A percentile compares a stretch with the other conserved stretches of the same genome.
Conservation (phyloP, 306 rosid species). For the Hippophae rhamnoides region DNA sequence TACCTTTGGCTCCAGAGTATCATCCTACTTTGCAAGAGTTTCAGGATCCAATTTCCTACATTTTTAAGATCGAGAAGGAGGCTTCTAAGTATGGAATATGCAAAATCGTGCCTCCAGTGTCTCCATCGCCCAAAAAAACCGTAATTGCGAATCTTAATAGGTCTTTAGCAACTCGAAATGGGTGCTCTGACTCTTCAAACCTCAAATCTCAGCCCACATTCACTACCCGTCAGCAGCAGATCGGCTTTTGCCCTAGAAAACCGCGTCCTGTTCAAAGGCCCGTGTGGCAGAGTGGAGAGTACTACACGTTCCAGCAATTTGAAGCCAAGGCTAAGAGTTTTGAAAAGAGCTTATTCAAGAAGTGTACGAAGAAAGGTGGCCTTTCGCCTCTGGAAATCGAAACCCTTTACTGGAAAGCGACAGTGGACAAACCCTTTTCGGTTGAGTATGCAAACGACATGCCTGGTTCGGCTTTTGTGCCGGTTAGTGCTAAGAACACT, state of each 20-base stretch:
- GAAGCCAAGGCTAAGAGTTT: conserved; percentile 75
- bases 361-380: conserved; percentile 33
- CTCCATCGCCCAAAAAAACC: conserved; percentile 63
- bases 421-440: conserved; percentile 78
- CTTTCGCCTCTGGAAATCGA: conserved; percentile 62
- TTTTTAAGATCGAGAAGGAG: conserved; percentile 96
- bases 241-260: conserved; percentile 92
- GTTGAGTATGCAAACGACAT: conserved; percentile 95
- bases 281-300: conserved; percentile 95
- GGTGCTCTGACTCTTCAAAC: conserved; percentile 15
- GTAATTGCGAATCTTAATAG: conserved; percentile 67
- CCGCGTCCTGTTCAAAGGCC: conserved; percentile 72
- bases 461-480: conserved; percentile 93
- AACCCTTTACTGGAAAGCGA: conserved; percentile 85
- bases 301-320: conserved; percentile 62
- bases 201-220: conserved; percentile 58
- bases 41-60: conserved; percentile 95
- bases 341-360: conserved; percentile 56
- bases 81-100: conserved; percentile 94
- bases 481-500: conserved; percentile 22
- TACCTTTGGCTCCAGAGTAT: conserved; percentile 87
- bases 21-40: conserved; percentile 67
- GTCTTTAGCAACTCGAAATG: conserved; percentile 43
- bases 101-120: conserved; percentile 89
- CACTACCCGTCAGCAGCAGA: conserved; percentile 99